These are phyloP conservation scores for Kluyveromyces aestuarii DNA, from an alignment of 805 yeast species.

Conservation along the genomic window DNA sequence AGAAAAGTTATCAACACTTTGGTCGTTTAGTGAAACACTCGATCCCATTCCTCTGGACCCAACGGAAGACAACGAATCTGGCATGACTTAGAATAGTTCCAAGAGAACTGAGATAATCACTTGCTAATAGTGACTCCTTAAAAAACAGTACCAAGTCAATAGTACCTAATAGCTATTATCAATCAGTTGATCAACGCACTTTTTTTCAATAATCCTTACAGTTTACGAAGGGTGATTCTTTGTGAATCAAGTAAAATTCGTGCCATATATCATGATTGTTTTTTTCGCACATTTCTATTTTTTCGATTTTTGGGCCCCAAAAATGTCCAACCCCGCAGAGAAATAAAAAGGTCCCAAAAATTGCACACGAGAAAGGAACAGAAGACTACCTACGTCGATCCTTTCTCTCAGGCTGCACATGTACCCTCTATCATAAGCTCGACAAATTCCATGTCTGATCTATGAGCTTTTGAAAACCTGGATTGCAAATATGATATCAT, in stretches of 20 bases:
- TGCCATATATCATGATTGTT: neutral
- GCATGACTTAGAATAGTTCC: slow-evolving; percentile 6
- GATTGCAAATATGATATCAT: too few species aligned
- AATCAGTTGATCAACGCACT: too few species aligned
- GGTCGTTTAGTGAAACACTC: slow-evolving; percentile 13
- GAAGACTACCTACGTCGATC: too few species aligned
- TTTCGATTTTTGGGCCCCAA: neutral
- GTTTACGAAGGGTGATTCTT: too few species aligned
- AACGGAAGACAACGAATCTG: slow-evolving; percentile 15
- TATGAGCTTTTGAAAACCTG: too few species aligned
- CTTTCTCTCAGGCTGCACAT: neutral
- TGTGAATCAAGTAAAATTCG: neutral
- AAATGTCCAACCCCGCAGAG: neutral
- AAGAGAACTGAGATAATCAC: neutral
- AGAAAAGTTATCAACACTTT: slow-evolving; percentile 11
- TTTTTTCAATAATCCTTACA: too few species aligned
- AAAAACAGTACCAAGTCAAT: neutral
- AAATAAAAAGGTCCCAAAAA: neutral
- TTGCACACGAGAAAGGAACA: neutral
- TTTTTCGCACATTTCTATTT: neutral
- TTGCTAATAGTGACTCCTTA: neutral
- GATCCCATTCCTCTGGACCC: slow-evolving; percentile 18
- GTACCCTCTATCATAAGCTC: too few species aligned
- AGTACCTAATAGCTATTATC: neutral
- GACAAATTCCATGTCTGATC: too few species aligned